These are phyloP conservation scores for Paragyromitra xinjiangensis DNA, from an alignment of 495 filamentous ascomycete genomes.

Conservation along the genomic window DNA sequence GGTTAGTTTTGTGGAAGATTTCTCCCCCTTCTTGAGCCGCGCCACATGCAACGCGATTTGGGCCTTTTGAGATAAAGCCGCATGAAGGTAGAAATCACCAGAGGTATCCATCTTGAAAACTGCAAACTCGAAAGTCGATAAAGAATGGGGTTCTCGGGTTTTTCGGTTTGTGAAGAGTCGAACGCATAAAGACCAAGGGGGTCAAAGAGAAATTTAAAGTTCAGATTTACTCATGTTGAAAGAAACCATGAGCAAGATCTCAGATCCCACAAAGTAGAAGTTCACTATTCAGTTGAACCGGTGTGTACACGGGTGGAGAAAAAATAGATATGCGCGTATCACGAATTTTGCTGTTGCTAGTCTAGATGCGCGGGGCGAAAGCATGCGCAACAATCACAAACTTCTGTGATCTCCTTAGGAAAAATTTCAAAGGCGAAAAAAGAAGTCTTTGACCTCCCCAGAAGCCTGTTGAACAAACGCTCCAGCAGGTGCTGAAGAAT, in stretches of 20 bases:
- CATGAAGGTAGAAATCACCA: neutral
- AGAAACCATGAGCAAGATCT: neutral
- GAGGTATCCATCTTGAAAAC: neutral
- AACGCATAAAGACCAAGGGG: neutral
- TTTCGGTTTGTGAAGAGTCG: neutral
- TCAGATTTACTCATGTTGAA: neutral
- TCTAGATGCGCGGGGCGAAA: too few relatives aligned
- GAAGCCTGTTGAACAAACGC: too few relatives aligned
- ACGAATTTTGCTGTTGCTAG: too few relatives aligned
- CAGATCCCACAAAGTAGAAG: neutral
- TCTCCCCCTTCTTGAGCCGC: neutral
- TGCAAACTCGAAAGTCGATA: neutral
- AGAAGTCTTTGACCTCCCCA: too few relatives aligned
- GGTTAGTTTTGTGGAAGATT: neutral
- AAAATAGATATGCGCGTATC: too few relatives aligned
- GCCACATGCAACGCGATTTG: neutral
- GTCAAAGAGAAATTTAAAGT: neutral
- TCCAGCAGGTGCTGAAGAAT: too few relatives aligned
- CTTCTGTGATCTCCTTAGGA: too few relatives aligned
- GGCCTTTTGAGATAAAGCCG: neutral
- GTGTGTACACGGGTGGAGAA: too few relatives aligned
- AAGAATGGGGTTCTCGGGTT: neutral
- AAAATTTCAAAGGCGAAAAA: too few relatives aligned
- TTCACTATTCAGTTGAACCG: neutral
- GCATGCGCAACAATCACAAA: too few relatives aligned